Evolutionary conservation across 441 rosid genomes (phyloP).

Genomic region (Viola pubescens): DNA sequence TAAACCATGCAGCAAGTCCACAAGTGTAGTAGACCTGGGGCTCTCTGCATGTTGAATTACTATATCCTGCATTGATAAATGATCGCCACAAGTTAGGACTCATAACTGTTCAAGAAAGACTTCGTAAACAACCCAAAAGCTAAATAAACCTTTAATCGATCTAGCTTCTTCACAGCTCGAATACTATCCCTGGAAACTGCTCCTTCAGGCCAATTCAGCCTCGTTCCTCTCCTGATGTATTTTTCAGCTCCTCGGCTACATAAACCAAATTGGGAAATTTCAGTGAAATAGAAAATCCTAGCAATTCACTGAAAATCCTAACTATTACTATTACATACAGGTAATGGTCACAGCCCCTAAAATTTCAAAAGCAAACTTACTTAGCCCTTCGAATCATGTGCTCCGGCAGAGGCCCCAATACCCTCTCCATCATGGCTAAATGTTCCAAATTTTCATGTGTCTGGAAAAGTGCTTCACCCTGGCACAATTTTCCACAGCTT

Average conservation of each 20-base stretch:
- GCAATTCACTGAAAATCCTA: not conserved
- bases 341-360: not conserved
- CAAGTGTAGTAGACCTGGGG: conserved; percentile 30
- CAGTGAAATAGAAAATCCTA: not conserved
- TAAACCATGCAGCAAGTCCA: conserved; percentile 48
- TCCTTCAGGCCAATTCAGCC: conserved; percentile 83
- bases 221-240: conserved; percentile 52
- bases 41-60: conserved; percentile 37
- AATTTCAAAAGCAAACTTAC: conserved; percentile 25
- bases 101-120: not conserved
- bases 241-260: conserved; percentile 67
- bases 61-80: conserved; percentile 47
- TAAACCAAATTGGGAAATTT: not conserved
- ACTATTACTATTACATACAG: not conserved
- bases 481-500: conserved; percentile 13
- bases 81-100: not conserved
- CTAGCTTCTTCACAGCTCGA: conserved; percentile 70
- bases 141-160: conserved; percentile 47
- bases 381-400: conserved; percentile 61
- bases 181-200: conserved; percentile 74
- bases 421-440: conserved; percentile 92
- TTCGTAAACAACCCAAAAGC: not conserved
- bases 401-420: conserved; percentile 67
- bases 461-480: conserved; percentile 80
- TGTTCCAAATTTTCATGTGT: conserved; percentile 84